Conservation (phyloP, 768 basidiomycete genomes). For the Boletales sp. region DNA sequence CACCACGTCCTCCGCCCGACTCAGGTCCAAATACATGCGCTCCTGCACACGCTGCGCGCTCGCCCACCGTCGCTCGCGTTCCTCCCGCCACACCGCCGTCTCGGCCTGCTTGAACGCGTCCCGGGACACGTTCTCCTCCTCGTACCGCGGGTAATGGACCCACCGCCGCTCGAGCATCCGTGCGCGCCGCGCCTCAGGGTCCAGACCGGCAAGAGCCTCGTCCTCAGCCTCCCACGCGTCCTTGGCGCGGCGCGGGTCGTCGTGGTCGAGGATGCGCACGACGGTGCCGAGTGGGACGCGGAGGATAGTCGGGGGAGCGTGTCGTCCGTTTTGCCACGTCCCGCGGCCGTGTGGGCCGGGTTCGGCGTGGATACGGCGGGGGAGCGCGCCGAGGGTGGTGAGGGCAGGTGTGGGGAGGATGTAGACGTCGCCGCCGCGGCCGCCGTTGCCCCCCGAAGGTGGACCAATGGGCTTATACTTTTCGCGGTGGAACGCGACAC, state of each 20-base stretch:
- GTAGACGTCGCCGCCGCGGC: constrained; percentile 84
- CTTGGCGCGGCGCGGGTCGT: constrained; percentile 60
- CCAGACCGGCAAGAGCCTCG: constrained; percentile 49
- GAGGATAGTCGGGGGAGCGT: constrained; percentile 68
- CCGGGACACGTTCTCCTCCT: constrained; percentile 58
- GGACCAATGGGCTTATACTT: constrained; percentile 81
- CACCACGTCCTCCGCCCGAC: constrained; percentile 41
- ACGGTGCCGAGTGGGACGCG: constrained; percentile 89
- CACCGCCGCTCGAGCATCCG: constrained; percentile 65
- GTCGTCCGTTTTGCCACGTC: constrained; percentile 81
- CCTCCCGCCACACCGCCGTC: constrained; percentile 52
- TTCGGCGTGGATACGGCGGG: constrained; percentile 62
- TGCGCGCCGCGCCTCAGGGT: constrained; percentile 42
- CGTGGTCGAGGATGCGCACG: constrained; percentile 67
- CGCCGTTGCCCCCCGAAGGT: constrained; percentile 92
- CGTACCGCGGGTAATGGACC: constrained; percentile 75
- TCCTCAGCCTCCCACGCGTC: constrained; percentile 77
- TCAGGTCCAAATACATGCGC: constrained; percentile 61
- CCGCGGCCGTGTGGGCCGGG: constrained; percentile 76
- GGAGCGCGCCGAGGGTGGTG: constrained; percentile 72
- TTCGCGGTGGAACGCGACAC: constrained; percentile 91
- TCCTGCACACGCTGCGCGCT: constrained; percentile 39
- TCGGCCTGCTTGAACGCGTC: constrained; percentile 75
- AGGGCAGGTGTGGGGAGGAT: constrained; percentile 74
- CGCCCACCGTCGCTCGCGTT: constrained; percentile 53